Conservation (phyloP, 1,284 basidiomycete species). For the Trametes hirsuta region DNA sequence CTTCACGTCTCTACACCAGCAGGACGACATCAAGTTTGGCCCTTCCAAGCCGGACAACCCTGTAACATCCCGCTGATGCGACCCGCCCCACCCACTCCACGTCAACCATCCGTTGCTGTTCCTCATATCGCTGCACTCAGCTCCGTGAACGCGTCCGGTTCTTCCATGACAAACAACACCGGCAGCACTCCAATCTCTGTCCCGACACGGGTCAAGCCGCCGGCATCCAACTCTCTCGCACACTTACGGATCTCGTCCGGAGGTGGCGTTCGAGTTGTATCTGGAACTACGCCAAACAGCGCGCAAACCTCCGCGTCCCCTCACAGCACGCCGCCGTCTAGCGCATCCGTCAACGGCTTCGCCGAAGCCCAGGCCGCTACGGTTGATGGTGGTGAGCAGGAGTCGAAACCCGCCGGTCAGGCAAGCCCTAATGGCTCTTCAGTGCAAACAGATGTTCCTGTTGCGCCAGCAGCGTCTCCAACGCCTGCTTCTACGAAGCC, state of each 20-base stretch:
- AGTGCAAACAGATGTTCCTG: slow-evolving; percentile 15
- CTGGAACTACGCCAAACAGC: slow-evolving; percentile 22
- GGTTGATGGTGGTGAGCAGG: slow-evolving; percentile 24
- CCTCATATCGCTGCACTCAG: slow-evolving; percentile 19
- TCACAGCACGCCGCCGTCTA: slow-evolving; percentile 42
- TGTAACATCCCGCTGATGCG: slow-evolving; percentile 1
- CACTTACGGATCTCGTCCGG: slow-evolving; percentile 62
- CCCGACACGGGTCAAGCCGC: slow-evolving; percentile 54
- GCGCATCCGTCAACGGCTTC: slow-evolving; percentile 22
- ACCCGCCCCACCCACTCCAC: slow-evolving; percentile 9
- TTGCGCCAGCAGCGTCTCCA: slow-evolving; percentile 27
- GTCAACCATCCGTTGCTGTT: slow-evolving; percentile 6
- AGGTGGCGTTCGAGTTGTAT: slow-evolving; percentile 50
- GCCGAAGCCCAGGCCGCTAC: slow-evolving; percentile 24
- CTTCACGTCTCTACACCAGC: slow-evolving; percentile 43
- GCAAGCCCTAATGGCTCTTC: slow-evolving; percentile 19
- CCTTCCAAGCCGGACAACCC: slow-evolving; percentile 13
- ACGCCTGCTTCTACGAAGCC: slow-evolving; percentile 45
- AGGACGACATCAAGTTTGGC: slow-evolving; percentile 24
- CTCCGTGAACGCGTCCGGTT: slow-evolving; percentile 6
- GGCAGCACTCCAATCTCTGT: slow-evolving; percentile 39
- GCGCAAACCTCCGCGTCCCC: slow-evolving; percentile 31
- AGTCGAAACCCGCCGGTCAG: slow-evolving; percentile 22
- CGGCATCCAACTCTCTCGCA: slow-evolving; percentile 49
- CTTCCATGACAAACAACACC: slow-evolving; percentile 39